These are phyloP conservation scores for Brassica cretica DNA, from an alignment of 345 rosid species.

Conservation along the genomic window DNA sequence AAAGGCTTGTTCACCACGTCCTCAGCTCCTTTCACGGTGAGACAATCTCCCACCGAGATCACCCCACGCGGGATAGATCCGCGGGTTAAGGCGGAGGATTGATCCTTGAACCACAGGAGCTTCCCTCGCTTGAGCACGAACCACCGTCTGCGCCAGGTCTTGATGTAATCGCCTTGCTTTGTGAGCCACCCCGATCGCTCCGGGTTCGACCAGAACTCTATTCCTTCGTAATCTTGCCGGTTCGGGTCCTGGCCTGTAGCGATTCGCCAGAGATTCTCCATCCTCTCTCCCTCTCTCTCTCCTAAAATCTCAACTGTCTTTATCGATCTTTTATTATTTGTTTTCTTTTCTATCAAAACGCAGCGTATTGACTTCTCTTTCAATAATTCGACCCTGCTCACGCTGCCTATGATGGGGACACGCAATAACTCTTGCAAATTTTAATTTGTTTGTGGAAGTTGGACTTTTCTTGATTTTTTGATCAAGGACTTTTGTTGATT, in stretches of 20 bases:
- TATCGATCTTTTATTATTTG: background rate
- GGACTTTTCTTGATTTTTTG: too few species aligned
- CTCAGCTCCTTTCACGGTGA: slow-evolving; percentile 87
- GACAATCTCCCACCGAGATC: slow-evolving; percentile 61
- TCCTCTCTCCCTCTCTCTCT: slow-evolving; percentile 22
- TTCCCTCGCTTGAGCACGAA: slow-evolving; percentile 76
- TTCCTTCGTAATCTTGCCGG: slow-evolving; percentile 60
- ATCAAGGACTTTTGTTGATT: too few species aligned
- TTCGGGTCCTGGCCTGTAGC: slow-evolving; percentile 71
- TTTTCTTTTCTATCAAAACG: slow-evolving; percentile 12
- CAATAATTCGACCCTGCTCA: slow-evolving; percentile 1
- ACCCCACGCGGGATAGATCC: slow-evolving; percentile 73
- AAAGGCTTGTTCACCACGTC: slow-evolving; percentile 68
- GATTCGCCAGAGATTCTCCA: slow-evolving; percentile 72
- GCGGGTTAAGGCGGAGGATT: slow-evolving; percentile 46
- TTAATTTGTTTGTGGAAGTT: too few species aligned
- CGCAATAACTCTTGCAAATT: background rate
- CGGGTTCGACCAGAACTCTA: slow-evolving; percentile 73
- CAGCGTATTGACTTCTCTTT: slow-evolving; percentile 22
- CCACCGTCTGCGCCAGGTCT: slow-evolving; percentile 92
- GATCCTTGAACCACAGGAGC: slow-evolving; percentile 83
- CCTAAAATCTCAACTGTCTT: slow-evolving; percentile 27
- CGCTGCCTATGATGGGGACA: slow-evolving; percentile 3
- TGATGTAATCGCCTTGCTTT: slow-evolving; percentile 82
- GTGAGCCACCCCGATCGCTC: slow-evolving; percentile 79